Evolutionary conservation across 1,284 basidiomycete species (phyloP).

Genomic region (Caloboletus inedulis): DNA sequence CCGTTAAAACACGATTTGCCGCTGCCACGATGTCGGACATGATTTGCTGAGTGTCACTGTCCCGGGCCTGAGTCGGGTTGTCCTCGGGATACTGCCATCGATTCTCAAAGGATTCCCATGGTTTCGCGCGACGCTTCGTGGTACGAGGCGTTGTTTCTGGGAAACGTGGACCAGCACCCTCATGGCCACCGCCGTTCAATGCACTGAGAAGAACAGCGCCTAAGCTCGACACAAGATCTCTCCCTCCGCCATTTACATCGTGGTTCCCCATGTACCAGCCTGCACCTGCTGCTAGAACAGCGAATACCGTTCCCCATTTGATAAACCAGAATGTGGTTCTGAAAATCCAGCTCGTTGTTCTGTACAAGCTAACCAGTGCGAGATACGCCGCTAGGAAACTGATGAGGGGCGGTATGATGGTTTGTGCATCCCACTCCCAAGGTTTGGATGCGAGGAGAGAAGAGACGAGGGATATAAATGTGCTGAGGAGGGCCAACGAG

Average conservation of each 20-base stretch:
- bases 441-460: conserved; percentile 50
- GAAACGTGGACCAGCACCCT: conserved; percentile 31
- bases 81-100: conserved; percentile 54
- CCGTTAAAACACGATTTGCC: conserved; percentile 35
- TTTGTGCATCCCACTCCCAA: conserved; percentile 61
- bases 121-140: conserved; percentile 42
- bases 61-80: conserved; percentile 18
- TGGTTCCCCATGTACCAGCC: conserved; percentile 51
- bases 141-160: conserved; percentile 28
- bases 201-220: conserved; percentile 43
- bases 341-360: conserved; percentile 71
- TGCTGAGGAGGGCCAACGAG: conserved; percentile 47
- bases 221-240: conserved; percentile 40
- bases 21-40: conserved; percentile 44
- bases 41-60: conserved; percentile 40
- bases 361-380: conserved; percentile 67
- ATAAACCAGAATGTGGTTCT: conserved; percentile 62
- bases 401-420: conserved; percentile 68
- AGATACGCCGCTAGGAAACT: conserved; percentile 69
- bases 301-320: conserved; percentile 70
- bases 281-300: conserved; percentile 45
- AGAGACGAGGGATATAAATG: conserved; percentile 45
- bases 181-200: conserved; percentile 41
- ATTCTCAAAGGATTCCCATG: conserved; percentile 65
- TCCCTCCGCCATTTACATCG: conserved; percentile 33